Evolutionary conservation across 768 basidiomycete species (phyloP).

Genomic region (Phaffia tasmanica): DNA sequence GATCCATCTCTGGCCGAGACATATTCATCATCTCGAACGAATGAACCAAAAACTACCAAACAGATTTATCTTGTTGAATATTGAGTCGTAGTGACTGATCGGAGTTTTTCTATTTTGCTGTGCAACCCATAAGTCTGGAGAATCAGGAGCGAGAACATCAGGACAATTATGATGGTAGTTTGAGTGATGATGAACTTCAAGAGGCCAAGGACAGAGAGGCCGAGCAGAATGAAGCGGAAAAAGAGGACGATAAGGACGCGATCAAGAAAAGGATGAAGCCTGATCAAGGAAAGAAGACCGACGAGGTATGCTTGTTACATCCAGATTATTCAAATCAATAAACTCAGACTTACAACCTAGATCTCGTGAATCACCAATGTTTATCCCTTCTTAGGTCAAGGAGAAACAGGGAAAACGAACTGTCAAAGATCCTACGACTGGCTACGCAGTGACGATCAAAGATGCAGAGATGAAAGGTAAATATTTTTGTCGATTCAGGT

Average conservation of each 20-base stretch:
- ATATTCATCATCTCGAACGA: neutral
- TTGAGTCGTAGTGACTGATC: neutral
- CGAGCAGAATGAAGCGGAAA: conserved; percentile 26
- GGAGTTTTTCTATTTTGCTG: neutral
- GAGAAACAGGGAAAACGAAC: conserved; percentile 40
- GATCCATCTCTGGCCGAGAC: neutral
- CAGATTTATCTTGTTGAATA: neutral
- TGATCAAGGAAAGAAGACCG: conserved; percentile 40
- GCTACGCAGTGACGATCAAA: conserved; percentile 45
- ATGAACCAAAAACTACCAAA: neutral
- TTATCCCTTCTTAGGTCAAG: conserved; percentile 30
- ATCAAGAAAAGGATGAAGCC: conserved; percentile 45
- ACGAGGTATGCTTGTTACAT: conserved; percentile 31
- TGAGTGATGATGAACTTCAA: conserved; percentile 25
- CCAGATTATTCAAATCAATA: no score
- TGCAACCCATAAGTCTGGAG: conserved; percentile 3
- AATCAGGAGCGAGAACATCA: conserved; percentile 19
- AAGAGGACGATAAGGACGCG: conserved; percentile 38
- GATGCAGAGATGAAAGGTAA: conserved; percentile 44
- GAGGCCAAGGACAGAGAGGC: conserved; percentile 27
- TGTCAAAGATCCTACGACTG: conserved; percentile 46
- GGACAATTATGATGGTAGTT: conserved; percentile 18
- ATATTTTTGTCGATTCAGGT: conserved; percentile 10
- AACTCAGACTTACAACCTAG: no score
- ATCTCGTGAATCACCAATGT: no score